Percentiles rank a stretch among this genome's conserved stretches.
Evolutionary conservation across 192 early-diverging fungal species (phyloP).

Genomic region (Linnemannia zychae): DNA sequence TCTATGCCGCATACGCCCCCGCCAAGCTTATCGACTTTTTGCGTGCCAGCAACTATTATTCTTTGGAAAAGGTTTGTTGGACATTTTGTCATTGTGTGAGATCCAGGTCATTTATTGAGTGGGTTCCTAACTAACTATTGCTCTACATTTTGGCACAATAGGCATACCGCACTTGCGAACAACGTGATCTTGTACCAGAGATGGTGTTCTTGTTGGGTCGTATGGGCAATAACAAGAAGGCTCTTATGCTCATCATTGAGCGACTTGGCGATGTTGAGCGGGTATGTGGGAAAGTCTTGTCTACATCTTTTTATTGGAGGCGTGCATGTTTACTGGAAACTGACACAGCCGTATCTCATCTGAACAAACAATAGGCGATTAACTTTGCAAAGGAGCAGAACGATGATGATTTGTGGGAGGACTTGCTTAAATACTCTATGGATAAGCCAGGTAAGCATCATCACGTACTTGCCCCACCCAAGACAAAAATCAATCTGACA

Average conservation of each 20-base stretch:
- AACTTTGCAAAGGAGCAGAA: conserved; percentile 99
- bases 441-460: conserved; percentile 88
- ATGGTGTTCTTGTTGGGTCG: conserved; percentile 98
- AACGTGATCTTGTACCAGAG: conserved; percentile 91
- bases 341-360: not conserved
- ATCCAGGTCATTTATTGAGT: not conserved
- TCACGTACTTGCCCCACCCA: not conserved
- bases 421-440: conserved; percentile 92
- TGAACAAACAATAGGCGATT: conserved; percentile 76
- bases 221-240: conserved; percentile 96
- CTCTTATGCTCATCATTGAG: conserved; percentile 94
- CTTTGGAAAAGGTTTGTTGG: conserved; percentile 78
- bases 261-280: conserved; percentile 89
- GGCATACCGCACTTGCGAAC: conserved; percentile 87
- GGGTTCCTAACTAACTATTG: not conserved
- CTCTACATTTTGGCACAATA: conserved; percentile 29
- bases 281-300: conserved; percentile 59
- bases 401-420: conserved; percentile 96
- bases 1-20: conserved; percentile 94
- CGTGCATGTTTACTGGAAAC: not conserved
- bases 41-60: conserved; percentile 80
- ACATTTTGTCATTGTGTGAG: not conserved
- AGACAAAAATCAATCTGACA: no score
- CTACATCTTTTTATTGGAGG: not conserved
- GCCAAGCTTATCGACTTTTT: conserved; percentile 87